Percentiles rank a stretch among this genome's conserved stretches.
Conservation (phyloP, 805 yeast genomes). For the Metschnikowia proteae region DNA sequence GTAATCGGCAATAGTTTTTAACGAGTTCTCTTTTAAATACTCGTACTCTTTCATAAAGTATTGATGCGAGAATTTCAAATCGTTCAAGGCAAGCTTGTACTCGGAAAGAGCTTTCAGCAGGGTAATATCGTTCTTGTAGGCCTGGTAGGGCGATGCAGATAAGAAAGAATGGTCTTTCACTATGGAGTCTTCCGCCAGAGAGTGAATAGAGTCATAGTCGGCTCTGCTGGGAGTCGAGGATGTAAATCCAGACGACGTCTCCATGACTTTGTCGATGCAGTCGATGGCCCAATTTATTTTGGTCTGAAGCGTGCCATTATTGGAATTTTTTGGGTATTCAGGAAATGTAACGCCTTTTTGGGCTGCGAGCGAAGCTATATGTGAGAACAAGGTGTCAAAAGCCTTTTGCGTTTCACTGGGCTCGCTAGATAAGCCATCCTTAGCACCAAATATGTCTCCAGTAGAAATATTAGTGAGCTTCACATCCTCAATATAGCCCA, state of each 20-base stretch:
- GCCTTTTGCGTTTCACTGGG: constrained; percentile 13
- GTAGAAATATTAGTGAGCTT: constrained; percentile 17
- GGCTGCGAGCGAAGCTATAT: constrained; percentile 45
- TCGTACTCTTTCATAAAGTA: constrained; percentile 66
- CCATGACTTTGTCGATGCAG: constrained; percentile 37
- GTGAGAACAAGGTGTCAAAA: constrained; percentile 45
- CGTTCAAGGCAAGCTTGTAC: constrained; percentile 59
- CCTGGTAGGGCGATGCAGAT: constrained; percentile 23
- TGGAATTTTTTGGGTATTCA: constrained; percentile 9
- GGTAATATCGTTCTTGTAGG: constrained; percentile 8
- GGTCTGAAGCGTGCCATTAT: constrained; percentile 21
- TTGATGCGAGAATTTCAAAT: constrained; percentile 67
- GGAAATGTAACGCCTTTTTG: constrained; percentile 42
- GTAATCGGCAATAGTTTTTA: constrained; percentile 49
- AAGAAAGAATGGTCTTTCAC: constrained; percentile 27
- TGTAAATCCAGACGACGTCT: neutral
- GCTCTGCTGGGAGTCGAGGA: constrained; percentile 6
- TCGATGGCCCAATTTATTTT: constrained; percentile 35
- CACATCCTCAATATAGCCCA: constrained; percentile 47
- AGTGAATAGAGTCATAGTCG: constrained; percentile 1
- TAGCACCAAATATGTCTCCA: constrained; percentile 6
- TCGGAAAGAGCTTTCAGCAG: constrained; percentile 25
- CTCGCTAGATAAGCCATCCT: neutral
- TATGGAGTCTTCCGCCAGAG: constrained; percentile 20
- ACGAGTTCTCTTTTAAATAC: constrained; percentile 56